phyloP scores from a whole-genome alignment of 352 stramenopile genomes.

The Phytophthora tubulina region DNA sequence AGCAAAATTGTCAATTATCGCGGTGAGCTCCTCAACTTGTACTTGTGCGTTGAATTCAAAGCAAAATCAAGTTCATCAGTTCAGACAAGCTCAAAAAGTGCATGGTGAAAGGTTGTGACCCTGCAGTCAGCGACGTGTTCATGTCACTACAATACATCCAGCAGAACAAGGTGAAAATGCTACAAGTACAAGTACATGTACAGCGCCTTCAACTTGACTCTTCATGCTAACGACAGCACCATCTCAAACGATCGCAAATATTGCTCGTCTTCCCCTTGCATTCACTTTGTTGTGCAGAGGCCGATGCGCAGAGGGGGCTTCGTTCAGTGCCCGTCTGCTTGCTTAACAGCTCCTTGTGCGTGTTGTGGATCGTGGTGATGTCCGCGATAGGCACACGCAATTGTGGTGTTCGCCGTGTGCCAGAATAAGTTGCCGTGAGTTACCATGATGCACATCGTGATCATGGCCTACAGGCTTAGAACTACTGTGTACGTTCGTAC shows the following conservation, averaged over 20 bases:
- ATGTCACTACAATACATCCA: too few species aligned
- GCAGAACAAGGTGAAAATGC: too few species aligned
- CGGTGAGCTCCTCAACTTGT: too few species aligned
- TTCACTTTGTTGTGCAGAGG: too few species aligned
- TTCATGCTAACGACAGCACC: slow-evolving; percentile 4
- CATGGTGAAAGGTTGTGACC: too few species aligned
- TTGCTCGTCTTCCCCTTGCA: not conserved
- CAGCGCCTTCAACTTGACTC: not conserved
- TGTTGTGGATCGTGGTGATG: not conserved
- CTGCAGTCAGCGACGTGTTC: too few species aligned
- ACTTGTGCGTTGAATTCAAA: too few species aligned
- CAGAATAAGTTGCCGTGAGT: not conserved
- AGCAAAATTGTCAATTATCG: too few species aligned
- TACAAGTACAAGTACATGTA: not conserved
- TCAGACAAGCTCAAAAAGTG: not conserved
- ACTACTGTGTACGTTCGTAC: not conserved
- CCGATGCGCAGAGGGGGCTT: too few species aligned
- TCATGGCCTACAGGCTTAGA: not conserved
- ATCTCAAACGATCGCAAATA: slow-evolving; percentile 1
- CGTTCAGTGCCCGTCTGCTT: too few species aligned
- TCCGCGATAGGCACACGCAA: not conserved
- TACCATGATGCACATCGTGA: not conserved
- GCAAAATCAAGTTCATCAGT: not conserved
- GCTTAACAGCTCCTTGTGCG: not conserved
- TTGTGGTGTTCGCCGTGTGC: not conserved